phyloP scores from a whole-genome alignment of 352 stramenopile genomes.

The Phytophthora europaea region DNA sequence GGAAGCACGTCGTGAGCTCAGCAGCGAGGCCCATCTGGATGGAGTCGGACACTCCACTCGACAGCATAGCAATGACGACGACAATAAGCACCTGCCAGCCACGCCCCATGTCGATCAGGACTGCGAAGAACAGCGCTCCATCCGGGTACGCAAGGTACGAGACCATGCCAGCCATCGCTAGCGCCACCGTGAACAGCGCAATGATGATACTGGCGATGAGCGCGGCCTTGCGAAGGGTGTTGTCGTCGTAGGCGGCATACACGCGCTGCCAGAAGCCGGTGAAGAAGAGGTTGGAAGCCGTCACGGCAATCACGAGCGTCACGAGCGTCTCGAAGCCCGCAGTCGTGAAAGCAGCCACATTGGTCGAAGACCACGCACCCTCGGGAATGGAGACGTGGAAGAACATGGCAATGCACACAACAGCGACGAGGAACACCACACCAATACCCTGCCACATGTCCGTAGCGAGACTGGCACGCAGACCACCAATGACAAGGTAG shows the following conservation, averaged over 20 bases:
- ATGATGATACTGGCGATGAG: conserved; percentile 51
- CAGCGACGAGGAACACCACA: conserved; percentile 55
- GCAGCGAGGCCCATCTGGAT: conserved; percentile 79
- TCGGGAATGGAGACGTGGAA: conserved; percentile 56
- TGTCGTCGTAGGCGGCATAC: conserved; percentile 58
- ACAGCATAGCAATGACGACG: conserved; percentile 69
- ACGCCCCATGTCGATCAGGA: conserved; percentile 67
- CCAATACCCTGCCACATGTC: conserved; percentile 75
- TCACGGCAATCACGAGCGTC: conserved; percentile 69
- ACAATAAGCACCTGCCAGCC: conserved; percentile 70
- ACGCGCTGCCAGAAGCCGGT: conserved; percentile 81
- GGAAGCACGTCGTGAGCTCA: conserved; percentile 77
- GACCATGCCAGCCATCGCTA: conserved; percentile 71
- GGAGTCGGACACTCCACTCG: conserved; percentile 63
- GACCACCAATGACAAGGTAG: conserved; percentile 69
- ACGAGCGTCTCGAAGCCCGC: conserved; percentile 71
- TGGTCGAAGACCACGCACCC: conserved; percentile 48
- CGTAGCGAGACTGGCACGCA: conserved; percentile 69
- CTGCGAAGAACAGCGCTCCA: conserved; percentile 66
- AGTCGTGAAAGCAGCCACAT: conserved; percentile 64
- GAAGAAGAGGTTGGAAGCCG: conserved; percentile 73
- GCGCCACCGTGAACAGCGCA: conserved; percentile 68
- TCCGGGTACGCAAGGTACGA: conserved; percentile 63
- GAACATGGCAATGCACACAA: conserved; percentile 69
- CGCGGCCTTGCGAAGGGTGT: conserved; percentile 49